phyloP scores from a whole-genome alignment of 768 basidiomycete species.

The Podaxis sp. region DNA sequence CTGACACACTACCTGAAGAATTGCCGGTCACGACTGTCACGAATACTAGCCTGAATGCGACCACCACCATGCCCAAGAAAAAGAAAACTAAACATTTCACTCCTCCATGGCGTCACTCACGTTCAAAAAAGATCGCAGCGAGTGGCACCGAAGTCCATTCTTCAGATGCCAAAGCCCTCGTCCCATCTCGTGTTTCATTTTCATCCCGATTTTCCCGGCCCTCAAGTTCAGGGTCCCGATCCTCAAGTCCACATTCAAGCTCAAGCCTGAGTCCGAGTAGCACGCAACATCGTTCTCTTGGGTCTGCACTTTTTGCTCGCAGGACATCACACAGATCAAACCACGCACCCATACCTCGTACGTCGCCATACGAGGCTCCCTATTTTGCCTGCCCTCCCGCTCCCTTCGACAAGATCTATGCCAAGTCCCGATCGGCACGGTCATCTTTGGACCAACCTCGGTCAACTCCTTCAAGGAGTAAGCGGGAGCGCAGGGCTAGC shows the following conservation, averaged over 20 bases:
- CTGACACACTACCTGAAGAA: background rate
- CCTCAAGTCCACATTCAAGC: background rate
- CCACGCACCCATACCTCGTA: slow-evolving; percentile 31
- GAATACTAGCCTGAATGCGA: background rate
- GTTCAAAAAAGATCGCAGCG: slow-evolving; percentile 9
- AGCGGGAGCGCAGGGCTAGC: background rate
- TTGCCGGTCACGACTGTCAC: background rate
- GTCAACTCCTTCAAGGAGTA: background rate
- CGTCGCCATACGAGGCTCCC: slow-evolving; percentile 39
- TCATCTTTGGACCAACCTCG: background rate
- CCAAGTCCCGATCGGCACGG: background rate
- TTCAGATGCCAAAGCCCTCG: slow-evolving; percentile 7
- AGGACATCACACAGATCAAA: slow-evolving; percentile 24
- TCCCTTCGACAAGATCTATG: slow-evolving; percentile 14
- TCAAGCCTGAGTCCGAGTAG: background rate
- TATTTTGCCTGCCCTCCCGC: slow-evolving; percentile 40
- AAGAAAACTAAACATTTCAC: background rate
- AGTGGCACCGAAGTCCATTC: slow-evolving; percentile 12
- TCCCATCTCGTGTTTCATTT: slow-evolving; percentile 19
- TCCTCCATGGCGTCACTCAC: background rate
- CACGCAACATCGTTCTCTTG: slow-evolving; percentile 16
- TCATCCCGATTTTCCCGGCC: slow-evolving; percentile 18
- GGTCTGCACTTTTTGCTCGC: slow-evolving; percentile 21
- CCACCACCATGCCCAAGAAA: background rate
- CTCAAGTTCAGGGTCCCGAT: slow-evolving; percentile 8